These are phyloP conservation scores for Pythium phragmitis DNA, from an alignment of 352 stramenopile genomes.

Conservation along the genomic window DNA sequence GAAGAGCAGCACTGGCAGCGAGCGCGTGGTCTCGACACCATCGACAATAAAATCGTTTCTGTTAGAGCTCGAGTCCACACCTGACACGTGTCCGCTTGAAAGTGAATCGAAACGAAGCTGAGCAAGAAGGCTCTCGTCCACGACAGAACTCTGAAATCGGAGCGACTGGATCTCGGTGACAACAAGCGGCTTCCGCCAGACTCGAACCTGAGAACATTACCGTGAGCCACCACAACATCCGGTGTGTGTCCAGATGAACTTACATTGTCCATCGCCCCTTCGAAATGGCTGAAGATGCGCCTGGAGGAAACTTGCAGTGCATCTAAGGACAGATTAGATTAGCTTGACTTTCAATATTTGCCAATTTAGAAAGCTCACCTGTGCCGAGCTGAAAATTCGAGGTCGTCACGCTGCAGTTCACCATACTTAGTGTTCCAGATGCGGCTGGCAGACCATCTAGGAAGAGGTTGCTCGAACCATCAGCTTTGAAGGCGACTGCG, in stretches of 20 bases:
- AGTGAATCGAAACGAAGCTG: constrained; percentile 31
- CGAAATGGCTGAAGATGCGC: constrained; percentile 25
- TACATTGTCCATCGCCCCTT: constrained; percentile 52
- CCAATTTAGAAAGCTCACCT: constrained; percentile 26
- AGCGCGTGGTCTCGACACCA: constrained; percentile 21
- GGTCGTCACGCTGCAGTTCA: constrained; percentile 28
- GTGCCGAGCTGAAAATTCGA: constrained; percentile 45
- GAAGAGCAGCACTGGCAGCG: constrained; percentile 23
- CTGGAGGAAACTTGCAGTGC: constrained; percentile 5
- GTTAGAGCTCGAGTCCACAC: constrained; percentile 32
- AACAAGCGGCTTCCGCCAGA: constrained; percentile 15
- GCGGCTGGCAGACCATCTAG: constrained; percentile 33
- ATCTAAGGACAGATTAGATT: background rate
- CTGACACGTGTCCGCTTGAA: constrained; percentile 18
- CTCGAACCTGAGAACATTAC: constrained; percentile 21
- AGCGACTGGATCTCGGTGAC: constrained; percentile 6
- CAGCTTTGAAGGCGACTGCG: constrained; percentile 28
- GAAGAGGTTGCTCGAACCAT: constrained; percentile 27
- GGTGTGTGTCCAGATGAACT: background rate
- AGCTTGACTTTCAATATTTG: background rate
- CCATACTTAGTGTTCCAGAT: constrained; percentile 18
- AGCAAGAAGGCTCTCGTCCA: constrained; percentile 33
- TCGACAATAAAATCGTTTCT: constrained; percentile 44
- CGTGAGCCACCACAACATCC: background rate
- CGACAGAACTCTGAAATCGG: background rate